A percentile compares a stretch with the other conserved stretches of the same genome.
Conservation (phyloP, 208 protist genomes). For the Zelonia costaricensis region DNA sequence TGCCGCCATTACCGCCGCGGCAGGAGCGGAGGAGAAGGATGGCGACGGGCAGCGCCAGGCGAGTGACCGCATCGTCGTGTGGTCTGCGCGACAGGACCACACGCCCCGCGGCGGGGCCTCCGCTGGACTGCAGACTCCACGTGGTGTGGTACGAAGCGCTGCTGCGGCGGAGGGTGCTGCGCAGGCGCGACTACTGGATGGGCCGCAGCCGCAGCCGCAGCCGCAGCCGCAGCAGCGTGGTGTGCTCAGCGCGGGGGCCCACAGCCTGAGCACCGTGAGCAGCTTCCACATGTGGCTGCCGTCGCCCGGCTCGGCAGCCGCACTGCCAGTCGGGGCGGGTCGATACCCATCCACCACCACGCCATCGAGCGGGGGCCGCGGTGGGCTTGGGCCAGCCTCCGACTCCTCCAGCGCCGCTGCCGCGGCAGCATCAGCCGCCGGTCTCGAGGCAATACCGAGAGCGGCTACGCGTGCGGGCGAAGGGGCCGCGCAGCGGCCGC, state of each 20-base stretch:
- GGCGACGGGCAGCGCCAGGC: too few species aligned
- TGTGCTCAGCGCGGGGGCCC: not conserved
- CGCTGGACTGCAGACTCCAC: too few species aligned
- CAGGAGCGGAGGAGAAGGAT: not conserved
- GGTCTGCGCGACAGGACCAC: too few species aligned
- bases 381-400: not conserved
- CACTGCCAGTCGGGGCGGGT: not conserved
- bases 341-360: conserved; percentile 23
- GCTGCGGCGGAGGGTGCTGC: too few species aligned
- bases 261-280: conserved; percentile 23
- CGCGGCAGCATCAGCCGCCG: too few species aligned
- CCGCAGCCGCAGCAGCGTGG: not conserved
- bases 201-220: not conserved
- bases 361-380: conserved; percentile 12
- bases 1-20: not conserved
- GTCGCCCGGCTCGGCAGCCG: not conserved
- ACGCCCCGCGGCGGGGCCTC: too few species aligned
- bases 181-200: too few species aligned
- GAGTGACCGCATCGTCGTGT: too few species aligned
- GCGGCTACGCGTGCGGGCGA: too few species aligned
- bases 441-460: too few species aligned
- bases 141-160: too few species aligned
- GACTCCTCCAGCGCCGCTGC: not conserved
- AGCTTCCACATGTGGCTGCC: conserved; percentile 37
- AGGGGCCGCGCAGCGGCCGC: too few species aligned